Evolutionary conservation across 345 rosid genomes (phyloP).

Genomic region (Erodium maritimum): DNA sequence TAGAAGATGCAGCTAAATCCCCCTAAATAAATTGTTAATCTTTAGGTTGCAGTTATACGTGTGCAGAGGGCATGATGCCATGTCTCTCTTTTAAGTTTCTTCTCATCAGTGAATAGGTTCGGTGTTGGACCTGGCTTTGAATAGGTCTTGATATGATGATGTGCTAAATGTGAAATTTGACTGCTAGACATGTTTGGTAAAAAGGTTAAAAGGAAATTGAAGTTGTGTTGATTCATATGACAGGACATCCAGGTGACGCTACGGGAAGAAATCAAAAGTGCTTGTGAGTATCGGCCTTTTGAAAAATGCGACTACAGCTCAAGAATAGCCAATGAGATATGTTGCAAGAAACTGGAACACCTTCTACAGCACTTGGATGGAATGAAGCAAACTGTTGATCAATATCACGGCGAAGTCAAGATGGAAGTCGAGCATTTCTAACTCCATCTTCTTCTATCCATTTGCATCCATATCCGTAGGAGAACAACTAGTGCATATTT

Average conservation of each 20-base stretch:
- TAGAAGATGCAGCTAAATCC: background rate
- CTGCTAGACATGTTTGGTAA: too few relatives aligned
- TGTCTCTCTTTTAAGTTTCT: background rate
- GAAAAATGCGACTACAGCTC: slow-evolving; percentile 86
- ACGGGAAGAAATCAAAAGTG: slow-evolving; percentile 89
- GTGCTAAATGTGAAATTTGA: too few relatives aligned
- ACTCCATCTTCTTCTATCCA: background rate
- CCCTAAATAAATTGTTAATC: background rate
- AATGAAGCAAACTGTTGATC: slow-evolving; percentile 33
- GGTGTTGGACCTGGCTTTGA: background rate
- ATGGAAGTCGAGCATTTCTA: background rate
- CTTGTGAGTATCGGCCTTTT: slow-evolving; percentile 89
- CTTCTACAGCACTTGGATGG: slow-evolving; percentile 48
- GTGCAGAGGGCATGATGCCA: background rate
- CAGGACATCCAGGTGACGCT: slow-evolving; percentile 85
- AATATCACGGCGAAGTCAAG: slow-evolving; percentile 23
- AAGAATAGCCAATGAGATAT: slow-evolving; percentile 67
- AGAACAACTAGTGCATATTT: too few relatives aligned
- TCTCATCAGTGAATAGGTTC: background rate
- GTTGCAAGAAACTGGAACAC: slow-evolving; percentile 60
- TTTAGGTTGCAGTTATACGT: background rate
- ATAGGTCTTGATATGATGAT: background rate
- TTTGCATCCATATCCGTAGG: too few relatives aligned
- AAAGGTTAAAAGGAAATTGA: background rate
- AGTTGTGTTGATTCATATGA: background rate